Evolutionary conservation across 2,329 filamentous ascomycete species (phyloP).

Genomic region (Raffaelea albimanens): DNA sequence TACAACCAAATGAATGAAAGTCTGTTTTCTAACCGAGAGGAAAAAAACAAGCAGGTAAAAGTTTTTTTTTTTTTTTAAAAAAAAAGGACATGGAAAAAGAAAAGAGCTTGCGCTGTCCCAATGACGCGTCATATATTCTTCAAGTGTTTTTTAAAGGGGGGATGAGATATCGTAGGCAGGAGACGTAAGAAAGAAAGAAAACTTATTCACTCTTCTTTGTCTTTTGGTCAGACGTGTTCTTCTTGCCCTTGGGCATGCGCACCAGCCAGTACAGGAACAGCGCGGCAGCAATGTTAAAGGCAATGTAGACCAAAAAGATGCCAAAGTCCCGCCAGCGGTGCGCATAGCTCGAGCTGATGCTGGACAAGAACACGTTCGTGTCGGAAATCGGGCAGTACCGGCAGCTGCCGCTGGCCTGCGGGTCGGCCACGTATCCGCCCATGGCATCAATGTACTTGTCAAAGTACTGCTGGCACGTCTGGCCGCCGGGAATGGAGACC

Average conservation of each 20-base stretch:
- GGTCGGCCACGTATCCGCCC: conserved; percentile 45
- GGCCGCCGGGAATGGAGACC: conserved; percentile 49
- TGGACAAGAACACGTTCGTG: conserved; percentile 42
- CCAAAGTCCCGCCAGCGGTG: conserved; percentile 61
- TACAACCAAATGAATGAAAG: too few relatives aligned
- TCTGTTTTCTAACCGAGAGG: too few relatives aligned
- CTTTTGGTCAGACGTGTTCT: too few relatives aligned
- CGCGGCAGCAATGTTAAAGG: conserved; percentile 39
- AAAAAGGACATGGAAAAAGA: too few relatives aligned
- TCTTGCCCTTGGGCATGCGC: conserved; percentile 11
- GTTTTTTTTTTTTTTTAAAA: too few relatives aligned
- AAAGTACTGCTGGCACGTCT: conserved; percentile 54
- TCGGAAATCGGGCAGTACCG: conserved; percentile 41
- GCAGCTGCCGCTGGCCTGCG: conserved; percentile 38
- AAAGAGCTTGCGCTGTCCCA: too few relatives aligned
- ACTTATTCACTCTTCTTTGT: too few relatives aligned
- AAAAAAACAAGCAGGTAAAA: too few relatives aligned
- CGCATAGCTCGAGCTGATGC: conserved; percentile 39
- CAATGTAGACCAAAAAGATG: conserved; percentile 41
- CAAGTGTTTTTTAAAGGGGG: too few relatives aligned
- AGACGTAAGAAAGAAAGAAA: too few relatives aligned
- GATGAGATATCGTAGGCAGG: too few relatives aligned
- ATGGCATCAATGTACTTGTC: conserved; percentile 31
- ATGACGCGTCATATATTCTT: too few relatives aligned
- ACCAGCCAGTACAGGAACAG: conserved; percentile 19